A percentile compares a stretch with the other conserved stretches of the same genome.
These are phyloP conservation scores for Pythium pyrilobum DNA, from an alignment of 352 stramenopile genomes.

Conservation along the genomic window DNA sequence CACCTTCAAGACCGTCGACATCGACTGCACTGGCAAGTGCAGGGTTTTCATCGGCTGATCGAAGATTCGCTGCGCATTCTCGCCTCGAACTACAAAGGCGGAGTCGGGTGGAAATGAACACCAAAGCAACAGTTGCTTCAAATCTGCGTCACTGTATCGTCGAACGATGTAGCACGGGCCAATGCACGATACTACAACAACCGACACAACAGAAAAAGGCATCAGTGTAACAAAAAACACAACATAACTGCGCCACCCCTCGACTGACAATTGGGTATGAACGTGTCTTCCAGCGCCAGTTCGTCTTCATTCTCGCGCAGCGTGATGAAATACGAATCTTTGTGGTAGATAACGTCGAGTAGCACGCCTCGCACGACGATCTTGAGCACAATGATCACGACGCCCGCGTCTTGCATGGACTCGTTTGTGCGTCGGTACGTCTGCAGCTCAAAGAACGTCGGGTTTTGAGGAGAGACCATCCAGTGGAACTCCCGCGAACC, in stretches of 20 bases:
- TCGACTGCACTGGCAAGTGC: constrained; percentile 4
- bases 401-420: constrained; percentile 23
- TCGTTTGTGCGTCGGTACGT: constrained; percentile 43
- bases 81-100: background rate
- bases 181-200: constrained; percentile 37
- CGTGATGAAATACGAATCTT: constrained; percentile 56
- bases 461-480: constrained; percentile 35
- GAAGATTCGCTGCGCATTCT: background rate
- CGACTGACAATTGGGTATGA: constrained; percentile 45
- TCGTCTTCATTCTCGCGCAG: constrained; percentile 49
- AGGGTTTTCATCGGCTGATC: background rate
- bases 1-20: constrained; percentile 17
- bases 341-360: constrained; percentile 54
- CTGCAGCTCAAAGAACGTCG: constrained; percentile 66
- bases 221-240: background rate
- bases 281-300: constrained; percentile 54
- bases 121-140: constrained; percentile 62
- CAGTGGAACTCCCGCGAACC: constrained; percentile 43
- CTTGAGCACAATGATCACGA: constrained; percentile 63
- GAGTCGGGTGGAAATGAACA: constrained; percentile 30
- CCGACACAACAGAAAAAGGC: background rate
- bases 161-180: constrained; percentile 53
- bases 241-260: background rate
- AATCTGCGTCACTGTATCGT: constrained; percentile 52
- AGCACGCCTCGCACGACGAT: constrained; percentile 56